phyloP scores from a whole-genome alignment of 495 filamentous ascomycete genomes.

The Entonaema liquescens region DNA sequence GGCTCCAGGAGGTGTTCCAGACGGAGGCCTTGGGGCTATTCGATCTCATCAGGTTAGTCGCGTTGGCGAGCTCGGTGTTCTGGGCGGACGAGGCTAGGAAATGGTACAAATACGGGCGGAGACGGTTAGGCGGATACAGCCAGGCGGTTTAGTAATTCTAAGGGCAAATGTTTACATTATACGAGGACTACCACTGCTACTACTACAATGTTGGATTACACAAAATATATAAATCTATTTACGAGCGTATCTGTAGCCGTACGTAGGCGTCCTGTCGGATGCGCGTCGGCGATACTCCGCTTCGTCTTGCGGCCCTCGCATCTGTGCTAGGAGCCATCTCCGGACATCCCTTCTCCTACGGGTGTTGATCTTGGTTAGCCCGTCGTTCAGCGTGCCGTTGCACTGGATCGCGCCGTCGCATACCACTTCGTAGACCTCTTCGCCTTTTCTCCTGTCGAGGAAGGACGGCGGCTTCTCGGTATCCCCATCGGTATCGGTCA shows the following conservation, averaged over 20 bases:
- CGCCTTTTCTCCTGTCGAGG: not conserved
- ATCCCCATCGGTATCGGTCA: not conserved
- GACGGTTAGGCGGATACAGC: constrained; percentile 56
- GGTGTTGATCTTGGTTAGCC: constrained; percentile 1
- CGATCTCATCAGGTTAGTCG: constrained; percentile 76
- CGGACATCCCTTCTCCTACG: not conserved
- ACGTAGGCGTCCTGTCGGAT: not conserved
- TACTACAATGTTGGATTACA: constrained; percentile 22
- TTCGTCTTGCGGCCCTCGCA: not conserved
- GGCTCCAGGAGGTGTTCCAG: constrained; percentile 92
- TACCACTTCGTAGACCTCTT: not conserved
- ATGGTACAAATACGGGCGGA: constrained; percentile 63
- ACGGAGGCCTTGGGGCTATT: constrained; percentile 81
- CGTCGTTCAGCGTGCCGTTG: constrained; percentile 29
- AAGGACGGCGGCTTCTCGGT: not conserved
- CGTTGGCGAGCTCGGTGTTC: constrained; percentile 86
- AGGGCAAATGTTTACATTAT: not conserved
- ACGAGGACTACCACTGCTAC: too few species aligned
- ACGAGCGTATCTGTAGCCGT: not conserved
- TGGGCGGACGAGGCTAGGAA: constrained; percentile 95
- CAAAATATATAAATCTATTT: constrained; percentile 25
- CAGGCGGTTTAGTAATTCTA: constrained; percentile 54
- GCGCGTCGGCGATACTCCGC: not conserved
- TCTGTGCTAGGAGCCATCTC: not conserved
- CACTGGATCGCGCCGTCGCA: not conserved